Base-by-base conservation (phyloP, 176 grass and related monocot genomes). In the Oryza australiensis region DNA sequence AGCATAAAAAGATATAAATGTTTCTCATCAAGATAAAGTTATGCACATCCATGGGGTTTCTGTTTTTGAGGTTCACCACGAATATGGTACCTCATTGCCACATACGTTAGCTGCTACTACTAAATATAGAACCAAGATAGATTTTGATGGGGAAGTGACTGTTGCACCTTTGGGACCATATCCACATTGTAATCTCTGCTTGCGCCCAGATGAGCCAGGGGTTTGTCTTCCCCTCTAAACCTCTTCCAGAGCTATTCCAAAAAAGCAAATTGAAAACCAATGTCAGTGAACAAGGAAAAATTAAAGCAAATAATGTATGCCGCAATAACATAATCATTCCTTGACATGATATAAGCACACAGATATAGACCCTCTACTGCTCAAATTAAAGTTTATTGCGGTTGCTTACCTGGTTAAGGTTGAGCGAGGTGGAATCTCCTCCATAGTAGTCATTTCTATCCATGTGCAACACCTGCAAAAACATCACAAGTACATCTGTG, bases 171-270 rank as follows among this genome's bases (percentile, higher is more conserved):
- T 69, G 95, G 95, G 71, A 98, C 82, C 95, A 98, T 93, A 83
- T 94, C 92, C 26, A 94, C 90, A 82, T 98, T 98, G 81, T 94
- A 94, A 80, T 97, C 94, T 91, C 72, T 97, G 92, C 90, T 97
- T 24, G 90, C 71, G 15, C 95, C 95, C 43, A 97, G 80, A 89
- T 94, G 76, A 78, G 78, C 60, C 8, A 88, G 88, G 59, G 95
- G 92, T 84, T 89, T 97, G 64, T 94, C 95, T 63, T 94, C 90
- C 73, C 92, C 94, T 87, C 92, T 92, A 85, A 97, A 94, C 74
- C 63, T 94, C 83, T 97, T 88, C 92, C 95, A 97, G 13, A 94
- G 92, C 95, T 94, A 68, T 43, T 46, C 3, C 69, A 79, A 27
- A 88, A 88, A 72, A 34, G 23, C 22, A 43, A 73, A 87, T 34